Conservation (phyloP, 768 basidiomycete genomes). For the Russula earlei region DNA sequence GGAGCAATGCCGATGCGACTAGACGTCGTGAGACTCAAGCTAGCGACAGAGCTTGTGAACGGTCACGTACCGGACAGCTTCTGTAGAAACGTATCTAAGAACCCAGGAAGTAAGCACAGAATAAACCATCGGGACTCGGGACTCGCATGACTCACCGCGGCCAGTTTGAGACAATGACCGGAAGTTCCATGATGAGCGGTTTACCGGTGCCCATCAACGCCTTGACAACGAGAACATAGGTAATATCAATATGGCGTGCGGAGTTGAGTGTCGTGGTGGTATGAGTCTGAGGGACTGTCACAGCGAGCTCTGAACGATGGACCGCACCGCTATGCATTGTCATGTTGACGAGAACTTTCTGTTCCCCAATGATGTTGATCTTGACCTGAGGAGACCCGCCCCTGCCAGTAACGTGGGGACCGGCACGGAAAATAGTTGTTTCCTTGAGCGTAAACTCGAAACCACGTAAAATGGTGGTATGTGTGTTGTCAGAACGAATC, state of each 20-base stretch:
- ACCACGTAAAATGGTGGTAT: slow-evolving; percentile 66
- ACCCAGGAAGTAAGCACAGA: slow-evolving; percentile 3
- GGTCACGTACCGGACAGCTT: slow-evolving; percentile 44
- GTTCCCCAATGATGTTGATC: slow-evolving; percentile 51
- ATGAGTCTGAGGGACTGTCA: slow-evolving; percentile 60
- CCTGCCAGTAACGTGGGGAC: slow-evolving; percentile 44
- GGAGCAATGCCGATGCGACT: slow-evolving; percentile 44
- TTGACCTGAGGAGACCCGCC: slow-evolving; percentile 51
- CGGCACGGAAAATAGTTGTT: slow-evolving; percentile 62
- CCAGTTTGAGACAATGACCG: slow-evolving; percentile 80
- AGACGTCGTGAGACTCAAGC: neutral
- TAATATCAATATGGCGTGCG: slow-evolving; percentile 80
- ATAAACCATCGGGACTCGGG: neutral
- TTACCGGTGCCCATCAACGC: slow-evolving; percentile 64
- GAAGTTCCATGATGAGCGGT: slow-evolving; percentile 61
- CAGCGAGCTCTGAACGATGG: slow-evolving; percentile 63
- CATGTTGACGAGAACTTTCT: slow-evolving; percentile 61
- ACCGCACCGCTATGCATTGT: slow-evolving; percentile 64
- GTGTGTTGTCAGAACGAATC: slow-evolving; percentile 59
- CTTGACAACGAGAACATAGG: slow-evolving; percentile 66
- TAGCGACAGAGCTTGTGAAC: neutral
- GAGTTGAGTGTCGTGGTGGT: slow-evolving; percentile 74
- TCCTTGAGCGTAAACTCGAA: slow-evolving; percentile 79
- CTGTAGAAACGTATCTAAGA: slow-evolving; percentile 54
- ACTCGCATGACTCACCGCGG: slow-evolving; percentile 45